These are phyloP conservation scores for Nicotiana noctiflora DNA, from an alignment of 257 asterid genomes.

Conservation along the genomic window DNA sequence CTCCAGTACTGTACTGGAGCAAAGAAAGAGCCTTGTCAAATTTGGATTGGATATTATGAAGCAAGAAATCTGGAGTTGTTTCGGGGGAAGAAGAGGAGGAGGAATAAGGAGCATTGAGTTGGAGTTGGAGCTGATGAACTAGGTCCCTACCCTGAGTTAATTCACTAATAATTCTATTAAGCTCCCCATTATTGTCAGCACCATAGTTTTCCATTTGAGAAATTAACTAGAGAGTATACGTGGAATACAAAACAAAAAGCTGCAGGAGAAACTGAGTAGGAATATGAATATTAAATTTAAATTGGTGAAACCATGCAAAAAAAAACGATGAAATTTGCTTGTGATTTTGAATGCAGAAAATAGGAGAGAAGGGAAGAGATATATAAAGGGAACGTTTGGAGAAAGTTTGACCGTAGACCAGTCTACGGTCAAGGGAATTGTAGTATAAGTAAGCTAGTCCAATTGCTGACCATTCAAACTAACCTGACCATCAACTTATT, in stretches of 20 bases:
- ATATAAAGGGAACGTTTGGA: background rate
- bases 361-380: conserved; percentile 19
- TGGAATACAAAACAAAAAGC: background rate
- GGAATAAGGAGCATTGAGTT: conserved; percentile 25
- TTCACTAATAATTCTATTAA: conserved; percentile 36
- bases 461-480: conserved; percentile 25
- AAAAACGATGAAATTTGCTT: background rate
- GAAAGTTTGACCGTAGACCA: conserved; percentile 33
- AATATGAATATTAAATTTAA: background rate
- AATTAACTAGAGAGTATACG: background rate
- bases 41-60: conserved; percentile 42
- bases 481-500: background rate
- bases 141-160: conserved; percentile 51
- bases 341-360: conserved; percentile 11
- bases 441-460: conserved; percentile 8
- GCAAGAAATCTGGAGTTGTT: conserved; percentile 30
- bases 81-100: conserved; percentile 26
- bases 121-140: conserved; percentile 53
- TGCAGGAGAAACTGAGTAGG: background rate
- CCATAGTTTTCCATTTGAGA: conserved; percentile 35
- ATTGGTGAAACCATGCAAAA: background rate
- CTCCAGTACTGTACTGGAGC: conserved; percentile 16
- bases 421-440: conserved; percentile 42
- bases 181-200: conserved; percentile 10
- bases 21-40: conserved; percentile 48